Evolutionary conservation across 345 rosid genomes (phyloP).

Genomic region (Ceriops tagal): DNA sequence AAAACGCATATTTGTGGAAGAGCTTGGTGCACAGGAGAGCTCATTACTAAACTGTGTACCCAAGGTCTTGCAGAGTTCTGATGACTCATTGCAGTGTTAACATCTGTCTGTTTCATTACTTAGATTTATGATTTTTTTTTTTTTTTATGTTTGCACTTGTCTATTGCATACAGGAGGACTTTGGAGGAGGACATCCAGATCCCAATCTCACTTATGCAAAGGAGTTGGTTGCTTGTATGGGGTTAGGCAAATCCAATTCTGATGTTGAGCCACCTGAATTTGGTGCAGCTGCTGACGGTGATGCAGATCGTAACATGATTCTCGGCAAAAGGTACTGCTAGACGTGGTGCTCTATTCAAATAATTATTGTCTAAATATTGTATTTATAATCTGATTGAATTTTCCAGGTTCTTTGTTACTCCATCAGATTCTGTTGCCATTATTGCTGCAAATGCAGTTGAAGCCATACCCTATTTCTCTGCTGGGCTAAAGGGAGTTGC

Average conservation of each 20-base stretch:
- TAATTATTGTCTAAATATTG: slow-evolving; percentile 7
- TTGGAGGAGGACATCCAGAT: slow-evolving; percentile 99
- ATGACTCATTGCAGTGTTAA: background rate
- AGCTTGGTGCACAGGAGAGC: slow-evolving; percentile 85
- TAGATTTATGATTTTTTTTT: slow-evolving; percentile 8
- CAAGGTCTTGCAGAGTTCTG: slow-evolving; percentile 49
- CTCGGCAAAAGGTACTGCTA: slow-evolving; percentile 84
- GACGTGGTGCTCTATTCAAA: background rate
- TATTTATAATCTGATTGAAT: slow-evolving; percentile 12
- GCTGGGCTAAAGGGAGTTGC: slow-evolving; percentile 98
- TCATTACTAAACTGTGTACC: slow-evolving; percentile 88
- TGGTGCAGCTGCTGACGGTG: slow-evolving; percentile 99
- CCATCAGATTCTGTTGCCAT: slow-evolving; percentile 99
- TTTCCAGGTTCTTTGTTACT: slow-evolving; percentile 87
- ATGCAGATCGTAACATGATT: slow-evolving; percentile 99
- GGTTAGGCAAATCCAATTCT: slow-evolving; percentile 70
- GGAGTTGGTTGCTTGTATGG: slow-evolving; percentile 94
- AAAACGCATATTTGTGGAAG: slow-evolving; percentile 86
- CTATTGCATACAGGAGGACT: slow-evolving; percentile 70
- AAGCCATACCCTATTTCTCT: slow-evolving; percentile 89
- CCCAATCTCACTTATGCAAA: slow-evolving; percentile 98
- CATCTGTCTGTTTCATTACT: background rate
- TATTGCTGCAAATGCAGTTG: slow-evolving; percentile 96
- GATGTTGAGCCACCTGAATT: slow-evolving; percentile 86
- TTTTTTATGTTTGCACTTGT: slow-evolving; percentile 10